Conservation (phyloP, 306 rosid genomes). For the Cicer yamashitae region DNA sequence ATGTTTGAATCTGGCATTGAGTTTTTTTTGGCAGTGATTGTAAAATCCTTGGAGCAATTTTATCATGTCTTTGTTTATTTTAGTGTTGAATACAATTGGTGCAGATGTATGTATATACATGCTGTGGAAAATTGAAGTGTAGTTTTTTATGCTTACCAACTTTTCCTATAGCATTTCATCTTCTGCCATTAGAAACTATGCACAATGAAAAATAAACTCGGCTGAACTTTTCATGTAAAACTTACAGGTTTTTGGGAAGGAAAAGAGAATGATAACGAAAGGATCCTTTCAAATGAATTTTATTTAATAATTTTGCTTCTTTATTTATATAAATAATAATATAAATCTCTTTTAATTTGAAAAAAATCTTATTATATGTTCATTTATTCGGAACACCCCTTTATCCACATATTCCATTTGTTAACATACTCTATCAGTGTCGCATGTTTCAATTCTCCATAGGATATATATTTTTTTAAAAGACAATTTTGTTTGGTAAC, state of each 20-base stretch:
- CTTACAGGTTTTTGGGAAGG: background rate
- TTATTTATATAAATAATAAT: too few relatives aligned
- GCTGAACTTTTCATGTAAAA: background rate
- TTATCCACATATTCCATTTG: too few relatives aligned
- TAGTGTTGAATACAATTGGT: conserved; percentile 23
- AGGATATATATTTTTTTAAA: too few relatives aligned
- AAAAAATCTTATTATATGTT: too few relatives aligned
- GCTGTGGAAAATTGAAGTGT: conserved; percentile 10
- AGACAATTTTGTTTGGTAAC: too few relatives aligned
- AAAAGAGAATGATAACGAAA: background rate
- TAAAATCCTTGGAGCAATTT: conserved; percentile 39
- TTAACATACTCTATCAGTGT: too few relatives aligned
- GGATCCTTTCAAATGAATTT: background rate
- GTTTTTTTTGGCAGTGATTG: conserved; percentile 46
- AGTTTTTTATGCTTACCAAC: conserved; percentile 16
- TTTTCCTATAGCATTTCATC: background rate
- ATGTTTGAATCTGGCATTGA: conserved; percentile 26
- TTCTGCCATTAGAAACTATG: conserved; percentile 17
- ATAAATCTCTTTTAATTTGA: too few relatives aligned
- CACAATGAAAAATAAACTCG: background rate
- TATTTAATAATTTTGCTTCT: too few relatives aligned
- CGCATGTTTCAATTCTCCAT: too few relatives aligned
- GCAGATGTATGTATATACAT: conserved; percentile 16
- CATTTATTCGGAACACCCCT: too few relatives aligned
- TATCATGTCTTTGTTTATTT: conserved; percentile 36